These are phyloP conservation scores for Lasiodiplodia gonubiensis DNA, from an alignment of 2,329 filamentous ascomycete species.

Conservation along the genomic window DNA sequence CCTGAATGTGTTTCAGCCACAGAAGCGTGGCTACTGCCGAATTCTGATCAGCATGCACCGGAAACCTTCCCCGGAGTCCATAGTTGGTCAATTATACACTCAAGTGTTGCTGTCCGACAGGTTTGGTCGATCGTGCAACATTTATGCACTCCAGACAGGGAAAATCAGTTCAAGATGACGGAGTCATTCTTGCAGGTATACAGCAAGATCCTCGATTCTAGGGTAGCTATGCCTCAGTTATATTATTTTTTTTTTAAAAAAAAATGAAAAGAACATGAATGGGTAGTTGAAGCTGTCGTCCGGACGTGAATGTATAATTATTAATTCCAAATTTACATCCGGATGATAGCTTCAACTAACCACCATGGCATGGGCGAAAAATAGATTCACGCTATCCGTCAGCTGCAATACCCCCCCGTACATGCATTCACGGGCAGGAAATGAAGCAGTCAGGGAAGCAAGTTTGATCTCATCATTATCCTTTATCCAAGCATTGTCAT, in stretches of 20 bases:
- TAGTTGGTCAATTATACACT: not conserved
- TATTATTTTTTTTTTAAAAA: too few species aligned
- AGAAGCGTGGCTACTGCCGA: not conserved
- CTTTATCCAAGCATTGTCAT: slow-evolving; percentile 3
- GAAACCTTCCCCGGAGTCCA: not conserved
- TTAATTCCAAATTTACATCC: too few species aligned
- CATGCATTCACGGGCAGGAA: not conserved
- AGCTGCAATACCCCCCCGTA: not conserved
- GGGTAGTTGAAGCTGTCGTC: too few species aligned
- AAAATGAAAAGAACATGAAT: too few species aligned
- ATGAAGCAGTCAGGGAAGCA: not conserved
- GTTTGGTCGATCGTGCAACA: slow-evolving; percentile 1
- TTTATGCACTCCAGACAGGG: not conserved
- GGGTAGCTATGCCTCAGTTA: too few species aligned
- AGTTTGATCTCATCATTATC: not conserved
- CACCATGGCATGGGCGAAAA: too few species aligned
- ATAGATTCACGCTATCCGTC: too few species aligned
- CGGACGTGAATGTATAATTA: too few species aligned
- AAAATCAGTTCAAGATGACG: not conserved
- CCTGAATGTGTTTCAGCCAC: not conserved
- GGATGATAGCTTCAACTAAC: too few species aligned
- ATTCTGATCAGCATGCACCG: not conserved
- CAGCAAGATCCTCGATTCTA: too few species aligned
- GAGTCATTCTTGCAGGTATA: not conserved
- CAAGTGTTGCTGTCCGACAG: not conserved